Base-by-base conservation (phyloP, 306 rosid genomes). In the Ormosia semicastrata region DNA sequence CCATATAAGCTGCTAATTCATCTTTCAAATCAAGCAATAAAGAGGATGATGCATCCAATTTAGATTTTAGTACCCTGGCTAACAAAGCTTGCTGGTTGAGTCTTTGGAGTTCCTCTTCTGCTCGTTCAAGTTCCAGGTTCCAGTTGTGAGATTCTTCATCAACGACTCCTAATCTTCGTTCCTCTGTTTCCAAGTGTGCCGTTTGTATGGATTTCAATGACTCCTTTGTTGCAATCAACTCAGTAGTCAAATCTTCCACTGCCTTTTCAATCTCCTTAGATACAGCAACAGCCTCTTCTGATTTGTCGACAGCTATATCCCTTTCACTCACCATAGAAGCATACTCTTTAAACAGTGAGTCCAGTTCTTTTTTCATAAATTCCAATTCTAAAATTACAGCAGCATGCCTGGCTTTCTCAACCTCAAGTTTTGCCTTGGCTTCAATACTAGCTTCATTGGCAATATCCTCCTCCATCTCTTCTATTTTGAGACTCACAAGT, bases 381-480 rank as follows among this genome's bases (percentile, higher is more conserved):
- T 88, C 90, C 18, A 95, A 87, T 57, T 95, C 98, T 0, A 90
- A 77, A 75, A 92, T 89, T 10, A 88, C 97, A 37, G 93, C 84
- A 39, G 72, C 60, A 54, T 88, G 86, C 83, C 86, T 85, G 4
- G 88, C 85, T 73, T 86, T 91, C 59, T 95, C 97, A 41, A 73
- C 94, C 88, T 92, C 92, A 71, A 94, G 90, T 70, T 91, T 92
- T 17, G 89, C 90, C 92, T 92, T 94, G 88, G 94, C 97, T 75
- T 92, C 95, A 33, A 83, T 81, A 80, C 94, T 94, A 34, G 98
- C 89, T 86, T 90, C 99, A 54, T 88, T 86, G 64, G 89, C 92
- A 81, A 95, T 89, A 3, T 95, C 96, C 79, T 93, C 90, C 86
- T 93, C 96, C 90, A 95, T 78, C 90, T 92, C 99, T 85, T 93